phyloP scores from a whole-genome alignment of 1,139 yeast genomes.

The Suhomyces bribrorum region DNA sequence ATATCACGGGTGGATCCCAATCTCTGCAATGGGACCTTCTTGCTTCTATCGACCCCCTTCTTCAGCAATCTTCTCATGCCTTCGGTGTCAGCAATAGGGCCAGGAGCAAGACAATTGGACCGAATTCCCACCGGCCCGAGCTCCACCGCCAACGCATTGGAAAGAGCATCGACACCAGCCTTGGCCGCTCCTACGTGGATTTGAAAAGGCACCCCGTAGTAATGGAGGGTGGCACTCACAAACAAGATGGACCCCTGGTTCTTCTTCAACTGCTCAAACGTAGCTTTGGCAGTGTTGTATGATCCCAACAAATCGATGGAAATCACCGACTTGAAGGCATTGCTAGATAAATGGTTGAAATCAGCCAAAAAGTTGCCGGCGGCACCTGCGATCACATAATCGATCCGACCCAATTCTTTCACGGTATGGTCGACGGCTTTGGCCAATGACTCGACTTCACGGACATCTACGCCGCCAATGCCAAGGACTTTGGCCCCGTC shows the following conservation, averaged over 20 bases:
- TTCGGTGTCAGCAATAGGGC: conserved; percentile 80
- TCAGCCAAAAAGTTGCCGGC: conserved; percentile 32
- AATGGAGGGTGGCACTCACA: conserved; percentile 73
- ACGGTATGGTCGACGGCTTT: conserved; percentile 26
- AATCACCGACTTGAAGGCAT: conserved; percentile 29
- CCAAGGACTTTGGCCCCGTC: conserved; percentile 25
- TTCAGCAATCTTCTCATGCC: conserved; percentile 62
- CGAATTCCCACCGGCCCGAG: conserved; percentile 85
- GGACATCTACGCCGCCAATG: conserved; percentile 23
- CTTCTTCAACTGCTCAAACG: conserved; percentile 25
- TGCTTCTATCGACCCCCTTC: conserved; percentile 36
- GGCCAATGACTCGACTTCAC: conserved; percentile 23
- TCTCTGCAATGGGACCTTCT: conserved; percentile 71
- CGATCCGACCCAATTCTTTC: conserved; percentile 27
- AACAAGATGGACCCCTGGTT: conserved; percentile 28
- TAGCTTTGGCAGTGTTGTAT: conserved; percentile 72
- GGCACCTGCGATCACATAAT: conserved; percentile 31
- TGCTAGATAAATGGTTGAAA: conserved; percentile 29
- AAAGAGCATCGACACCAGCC: conserved; percentile 91
- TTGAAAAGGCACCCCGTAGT: conserved; percentile 85
- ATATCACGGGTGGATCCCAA: conserved; percentile 76
- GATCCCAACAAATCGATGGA: conserved; percentile 77
- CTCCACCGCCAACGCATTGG: conserved; percentile 82
- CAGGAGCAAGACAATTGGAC: conserved; percentile 84
- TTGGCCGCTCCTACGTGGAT: conserved; percentile 90